Conservation (phyloP, 192 early-diverging fungal species). For the Coemansia sp. region DNA sequence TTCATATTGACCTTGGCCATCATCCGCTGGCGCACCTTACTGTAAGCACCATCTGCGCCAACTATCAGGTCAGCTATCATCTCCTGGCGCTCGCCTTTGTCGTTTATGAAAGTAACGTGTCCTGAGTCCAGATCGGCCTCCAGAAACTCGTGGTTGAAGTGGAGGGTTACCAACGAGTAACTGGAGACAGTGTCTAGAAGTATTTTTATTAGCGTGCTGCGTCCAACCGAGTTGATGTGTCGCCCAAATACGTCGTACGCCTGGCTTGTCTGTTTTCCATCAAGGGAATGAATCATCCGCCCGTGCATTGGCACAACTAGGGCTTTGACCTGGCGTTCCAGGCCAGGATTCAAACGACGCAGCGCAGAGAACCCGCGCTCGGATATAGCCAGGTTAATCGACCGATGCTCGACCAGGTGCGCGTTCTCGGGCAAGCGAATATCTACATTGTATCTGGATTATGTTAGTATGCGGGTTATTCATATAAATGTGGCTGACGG, state of each 20-base stretch:
- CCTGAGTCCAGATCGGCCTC: slow-evolving; percentile 73
- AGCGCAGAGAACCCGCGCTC: slow-evolving; percentile 82
- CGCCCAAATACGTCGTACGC: slow-evolving; percentile 85
- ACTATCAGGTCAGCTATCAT: slow-evolving; percentile 74
- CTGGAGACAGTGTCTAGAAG: slow-evolving; percentile 73
- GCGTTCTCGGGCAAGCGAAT: slow-evolving; percentile 62
- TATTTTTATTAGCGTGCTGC: slow-evolving; percentile 75
- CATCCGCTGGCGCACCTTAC: slow-evolving; percentile 71
- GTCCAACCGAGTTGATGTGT: slow-evolving; percentile 93
- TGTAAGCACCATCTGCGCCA: slow-evolving; percentile 89
- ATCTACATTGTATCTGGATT: slow-evolving; percentile 33
- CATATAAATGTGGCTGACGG: no score
- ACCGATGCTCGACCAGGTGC: slow-evolving; percentile 59
- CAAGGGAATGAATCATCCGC: slow-evolving; percentile 82
- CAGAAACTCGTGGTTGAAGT: slow-evolving; percentile 73
- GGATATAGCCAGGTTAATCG: slow-evolving; percentile 94
- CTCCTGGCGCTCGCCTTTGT: slow-evolving; percentile 30
- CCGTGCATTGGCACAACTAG: slow-evolving; percentile 87
- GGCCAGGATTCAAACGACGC: slow-evolving; percentile 61
- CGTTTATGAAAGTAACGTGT: slow-evolving; percentile 28
- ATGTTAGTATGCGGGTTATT: no score
- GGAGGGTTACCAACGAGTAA: slow-evolving; percentile 64
- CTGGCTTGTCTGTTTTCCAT: slow-evolving; percentile 71
- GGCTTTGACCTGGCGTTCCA: slow-evolving; percentile 65
- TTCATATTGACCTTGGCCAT: slow-evolving; percentile 80